Percentiles rank a stretch among this genome's conserved stretches.
Conservation (phyloP, 2,329 filamentous ascomycete species). For the Aureobasidium namibiae region DNA sequence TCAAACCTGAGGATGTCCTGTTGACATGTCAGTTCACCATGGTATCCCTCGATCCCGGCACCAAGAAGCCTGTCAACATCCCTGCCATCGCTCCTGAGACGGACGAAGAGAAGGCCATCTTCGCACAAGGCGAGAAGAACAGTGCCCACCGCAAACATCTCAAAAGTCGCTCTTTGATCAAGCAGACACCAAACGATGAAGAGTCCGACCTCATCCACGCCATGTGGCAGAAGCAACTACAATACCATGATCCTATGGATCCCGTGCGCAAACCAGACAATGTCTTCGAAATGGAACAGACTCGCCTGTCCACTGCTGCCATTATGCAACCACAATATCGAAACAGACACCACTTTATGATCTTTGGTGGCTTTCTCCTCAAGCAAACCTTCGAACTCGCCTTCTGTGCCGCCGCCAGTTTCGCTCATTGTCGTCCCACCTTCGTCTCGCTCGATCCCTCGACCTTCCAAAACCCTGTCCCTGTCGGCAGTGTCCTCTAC, state of each 20-base stretch:
- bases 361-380: slow-evolving; percentile 67
- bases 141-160: slow-evolving; percentile 59
- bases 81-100: slow-evolving; percentile 55
- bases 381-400: slow-evolving; percentile 70
- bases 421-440: slow-evolving; percentile 59
- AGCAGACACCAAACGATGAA: slow-evolving; percentile 60
- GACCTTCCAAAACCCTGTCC: slow-evolving; percentile 67
- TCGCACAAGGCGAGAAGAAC: slow-evolving; percentile 55
- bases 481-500: slow-evolving; percentile 66
- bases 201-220: slow-evolving; percentile 65
- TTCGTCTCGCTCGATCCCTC: slow-evolving; percentile 67
- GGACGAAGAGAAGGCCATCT: slow-evolving; percentile 56
- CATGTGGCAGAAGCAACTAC: slow-evolving; percentile 62
- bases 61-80: slow-evolving; percentile 57
- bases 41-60: slow-evolving; percentile 62
- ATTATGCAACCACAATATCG: slow-evolving; percentile 71
- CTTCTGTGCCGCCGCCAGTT: slow-evolving; percentile 65
- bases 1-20: slow-evolving; percentile 53
- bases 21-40: slow-evolving; percentile 71
- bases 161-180: slow-evolving; percentile 51
- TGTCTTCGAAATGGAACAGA: slow-evolving; percentile 54
- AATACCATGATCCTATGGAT: slow-evolving; percentile 54
- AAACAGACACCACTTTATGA: slow-evolving; percentile 67
- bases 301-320: slow-evolving; percentile 55
- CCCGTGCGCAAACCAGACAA: slow-evolving; percentile 48